Base-by-base conservation (phyloP, 2,329 filamentous ascomycete genomes). In the Myriosclerotinia duriaeana region DNA sequence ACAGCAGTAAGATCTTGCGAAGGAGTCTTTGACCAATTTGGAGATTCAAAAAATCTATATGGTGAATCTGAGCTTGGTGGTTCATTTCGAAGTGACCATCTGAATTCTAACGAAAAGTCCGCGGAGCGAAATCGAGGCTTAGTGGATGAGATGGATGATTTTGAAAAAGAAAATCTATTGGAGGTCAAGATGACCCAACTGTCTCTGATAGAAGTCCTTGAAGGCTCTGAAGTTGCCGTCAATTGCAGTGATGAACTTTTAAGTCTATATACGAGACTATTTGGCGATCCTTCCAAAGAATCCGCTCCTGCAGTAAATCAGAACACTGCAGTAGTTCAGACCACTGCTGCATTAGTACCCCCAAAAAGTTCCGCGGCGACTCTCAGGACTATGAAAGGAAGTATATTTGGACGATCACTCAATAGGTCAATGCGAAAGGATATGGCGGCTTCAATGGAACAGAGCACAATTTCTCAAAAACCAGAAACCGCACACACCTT, bases 181-280 rank as follows among this genome's bases (percentile, higher is more conserved):
- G 91, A 98, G 77, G 88, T 97, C 69, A 96, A 96, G 77, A 96
- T 98, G 86, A 97, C 94, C 14, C 93, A 98, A 74, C 82, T 99
- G 68, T 85, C 90, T 5, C 84, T 99, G 26, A 78, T 95, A 4
- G 94, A 98, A 78, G 80, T 95, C 20, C 80, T 92, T 4, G 93
- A 97, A 75, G 93, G 93, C 0, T 87, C 93, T 0, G 89, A 92
- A 67, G 86, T 89, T 66, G 94, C 95, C 22, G 91, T 98, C 61
- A 97, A 97, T 75, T 89, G 90, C 68, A 93, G 91, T 75, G 87
- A 92, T 70, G 93, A 97, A 77, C 82, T 99, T 50, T 80, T 99
- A 26, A 87, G 87, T 20, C 81, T 98, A 0, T 99, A 95, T 75
- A 85, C 88, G 3, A 85, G 90, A 69, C 81, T 99, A 0, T 98